These are phyloP conservation scores for Marasmius sp. DNA, from an alignment of 1,284 basidiomycete species.

Conservation along the genomic window DNA sequence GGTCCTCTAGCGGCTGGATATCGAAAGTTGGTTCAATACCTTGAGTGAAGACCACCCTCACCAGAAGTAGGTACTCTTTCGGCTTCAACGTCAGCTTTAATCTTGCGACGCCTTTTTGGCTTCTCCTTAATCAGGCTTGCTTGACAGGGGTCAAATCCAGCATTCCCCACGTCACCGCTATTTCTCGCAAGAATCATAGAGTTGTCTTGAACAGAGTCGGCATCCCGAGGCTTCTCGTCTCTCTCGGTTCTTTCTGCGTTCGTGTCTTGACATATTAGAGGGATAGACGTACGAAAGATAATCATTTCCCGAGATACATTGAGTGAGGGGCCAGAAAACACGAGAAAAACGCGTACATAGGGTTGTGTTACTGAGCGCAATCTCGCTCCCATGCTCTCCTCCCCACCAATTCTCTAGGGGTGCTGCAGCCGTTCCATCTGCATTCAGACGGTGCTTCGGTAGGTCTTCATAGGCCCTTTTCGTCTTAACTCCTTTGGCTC, in stretches of 20 bases:
- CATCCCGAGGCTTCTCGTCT: too few relatives aligned
- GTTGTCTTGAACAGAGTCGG: too few relatives aligned
- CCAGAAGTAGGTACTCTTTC: background rate
- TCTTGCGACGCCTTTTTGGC: background rate
- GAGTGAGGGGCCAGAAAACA: background rate
- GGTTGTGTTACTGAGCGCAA: background rate
- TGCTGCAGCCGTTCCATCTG: slow-evolving; percentile 38
- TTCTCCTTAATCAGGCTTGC: background rate
- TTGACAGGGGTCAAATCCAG: background rate
- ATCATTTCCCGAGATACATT: background rate
- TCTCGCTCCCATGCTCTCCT: slow-evolving; percentile 10
- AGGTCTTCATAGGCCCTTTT: slow-evolving; percentile 59
- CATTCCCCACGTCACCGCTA: too few relatives aligned
- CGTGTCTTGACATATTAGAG: too few relatives aligned
- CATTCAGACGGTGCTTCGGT: slow-evolving; percentile 41
- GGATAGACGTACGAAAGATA: background rate
- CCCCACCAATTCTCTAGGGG: slow-evolving; percentile 30
- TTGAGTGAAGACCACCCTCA: background rate
- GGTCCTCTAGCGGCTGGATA: background rate
- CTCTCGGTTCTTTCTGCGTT: too few relatives aligned
- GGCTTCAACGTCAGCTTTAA: background rate
- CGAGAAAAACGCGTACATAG: background rate
- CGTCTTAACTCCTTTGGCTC: slow-evolving; percentile 29
- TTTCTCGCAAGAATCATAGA: too few relatives aligned
- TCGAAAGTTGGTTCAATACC: background rate